Conservation (phyloP, 768 basidiomycete species). For the Trichaptum fuscoviolaceum region DNA sequence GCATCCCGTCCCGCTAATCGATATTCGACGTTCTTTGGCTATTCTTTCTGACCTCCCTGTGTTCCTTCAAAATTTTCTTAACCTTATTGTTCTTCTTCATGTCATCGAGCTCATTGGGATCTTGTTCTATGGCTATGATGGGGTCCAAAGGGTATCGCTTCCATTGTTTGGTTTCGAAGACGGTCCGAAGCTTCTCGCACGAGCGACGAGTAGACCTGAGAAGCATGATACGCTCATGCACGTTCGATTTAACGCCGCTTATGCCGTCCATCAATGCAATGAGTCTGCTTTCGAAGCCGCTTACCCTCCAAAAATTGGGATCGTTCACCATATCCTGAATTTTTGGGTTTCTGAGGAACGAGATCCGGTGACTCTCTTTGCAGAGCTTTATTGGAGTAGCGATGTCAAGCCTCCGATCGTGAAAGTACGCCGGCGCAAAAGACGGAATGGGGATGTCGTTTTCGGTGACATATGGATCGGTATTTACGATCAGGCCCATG, state of each 20-base stretch:
- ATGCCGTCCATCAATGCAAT: slow-evolving; percentile 7
- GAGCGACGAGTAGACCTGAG: not conserved
- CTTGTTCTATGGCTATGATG: slow-evolving; percentile 7
- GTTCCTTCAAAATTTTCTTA: not conserved
- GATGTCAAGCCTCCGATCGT: slow-evolving; percentile 4
- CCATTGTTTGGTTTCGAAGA: slow-evolving; percentile 1
- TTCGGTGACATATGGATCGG: slow-evolving; percentile 13
- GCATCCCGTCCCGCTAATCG: no score
- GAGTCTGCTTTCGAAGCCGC: not conserved
- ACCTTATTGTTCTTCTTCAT: not conserved
- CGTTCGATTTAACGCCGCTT: not conserved
- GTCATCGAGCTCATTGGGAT: slow-evolving; percentile 5
- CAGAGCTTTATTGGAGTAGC: not conserved
- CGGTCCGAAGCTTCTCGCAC: not conserved
- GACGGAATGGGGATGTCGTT: slow-evolving; percentile 9
- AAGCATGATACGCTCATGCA: not conserved
- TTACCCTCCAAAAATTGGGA: not conserved
- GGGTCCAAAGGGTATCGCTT: slow-evolving; percentile 8
- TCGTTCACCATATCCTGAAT: not conserved
- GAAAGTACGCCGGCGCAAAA: slow-evolving; percentile 14
- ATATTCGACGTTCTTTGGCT: not conserved
- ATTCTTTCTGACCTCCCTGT: not conserved
- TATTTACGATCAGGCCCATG: slow-evolving; percentile 24
- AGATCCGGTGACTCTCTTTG: slow-evolving; percentile 9
- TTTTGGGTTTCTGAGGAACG: slow-evolving; percentile 7